Evolutionary conservation across 2,329 filamentous ascomycete species (phyloP).

Genomic region (Fonsecaea erecta): DNA sequence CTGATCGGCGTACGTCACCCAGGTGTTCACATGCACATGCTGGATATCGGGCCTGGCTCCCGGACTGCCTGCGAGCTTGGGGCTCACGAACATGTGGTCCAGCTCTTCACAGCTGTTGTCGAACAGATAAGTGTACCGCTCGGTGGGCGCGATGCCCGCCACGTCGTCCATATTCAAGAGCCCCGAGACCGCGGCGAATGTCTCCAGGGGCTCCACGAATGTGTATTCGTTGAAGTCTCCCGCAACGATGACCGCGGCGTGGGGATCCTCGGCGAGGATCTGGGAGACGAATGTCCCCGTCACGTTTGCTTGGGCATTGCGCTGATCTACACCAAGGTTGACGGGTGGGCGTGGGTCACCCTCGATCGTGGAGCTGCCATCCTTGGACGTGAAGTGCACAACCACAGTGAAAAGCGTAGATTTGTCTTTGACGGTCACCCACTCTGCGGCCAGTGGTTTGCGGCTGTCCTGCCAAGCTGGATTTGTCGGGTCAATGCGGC

Average conservation of each 20-base stretch:
- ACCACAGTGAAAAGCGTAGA: slow-evolving; percentile 72
- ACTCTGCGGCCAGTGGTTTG: slow-evolving; percentile 70
- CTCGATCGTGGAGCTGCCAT: slow-evolving; percentile 66
- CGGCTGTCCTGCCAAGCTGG: slow-evolving; percentile 64
- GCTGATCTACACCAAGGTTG: slow-evolving; percentile 65
- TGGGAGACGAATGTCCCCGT: slow-evolving; percentile 64
- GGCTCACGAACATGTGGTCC: slow-evolving; percentile 71
- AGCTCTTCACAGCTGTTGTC: slow-evolving; percentile 72
- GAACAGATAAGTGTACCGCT: slow-evolving; percentile 73
- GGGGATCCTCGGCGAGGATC: slow-evolving; percentile 61
- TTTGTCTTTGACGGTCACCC: slow-evolving; percentile 59
- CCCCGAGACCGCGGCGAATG: slow-evolving; percentile 59
- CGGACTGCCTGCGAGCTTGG: slow-evolving; percentile 49
- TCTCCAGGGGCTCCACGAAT: slow-evolving; percentile 63
- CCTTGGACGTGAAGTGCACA: slow-evolving; percentile 70
- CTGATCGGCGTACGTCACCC: slow-evolving; percentile 61
- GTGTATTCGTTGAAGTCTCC: slow-evolving; percentile 77
- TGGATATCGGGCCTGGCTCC: slow-evolving; percentile 48
- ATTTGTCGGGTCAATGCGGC: slow-evolving; percentile 67
- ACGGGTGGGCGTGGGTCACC: slow-evolving; percentile 69
- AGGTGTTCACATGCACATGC: slow-evolving; percentile 73
- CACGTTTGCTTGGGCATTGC: slow-evolving; percentile 61
- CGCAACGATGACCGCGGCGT: slow-evolving; percentile 63
- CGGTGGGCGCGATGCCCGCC: slow-evolving; percentile 55
- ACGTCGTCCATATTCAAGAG: slow-evolving; percentile 67